Conservation (phyloP, 805 yeast species). For the Schwanniomyces vanrijiae region DNA sequence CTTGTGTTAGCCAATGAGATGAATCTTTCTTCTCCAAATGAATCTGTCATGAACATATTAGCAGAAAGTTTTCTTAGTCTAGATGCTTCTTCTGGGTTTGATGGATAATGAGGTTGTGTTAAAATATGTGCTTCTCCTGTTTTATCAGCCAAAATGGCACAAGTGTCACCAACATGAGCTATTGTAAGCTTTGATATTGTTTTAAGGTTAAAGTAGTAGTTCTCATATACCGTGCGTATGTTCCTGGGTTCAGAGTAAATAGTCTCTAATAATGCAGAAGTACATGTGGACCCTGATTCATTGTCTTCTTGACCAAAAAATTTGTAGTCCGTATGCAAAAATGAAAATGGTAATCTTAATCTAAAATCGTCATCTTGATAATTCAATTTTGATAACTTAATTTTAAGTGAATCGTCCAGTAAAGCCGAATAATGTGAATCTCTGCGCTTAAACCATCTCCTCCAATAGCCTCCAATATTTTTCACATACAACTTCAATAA, state of each 20-base stretch:
- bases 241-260: conserved; percentile 29
- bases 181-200: conserved; percentile 68
- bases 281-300: conserved; percentile 70
- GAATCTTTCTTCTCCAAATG: conserved; percentile 90
- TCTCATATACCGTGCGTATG: conserved; percentile 29
- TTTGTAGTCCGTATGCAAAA: conserved; percentile 63
- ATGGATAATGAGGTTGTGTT: conserved; percentile 84
- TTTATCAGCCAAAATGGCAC: conserved; percentile 80
- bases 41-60: conserved; percentile 73
- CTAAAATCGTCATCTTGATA: conserved; percentile 52
- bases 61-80: conserved; percentile 64
- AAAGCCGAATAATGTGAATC: conserved; percentile 28
- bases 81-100: conserved; percentile 72
- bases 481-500: conserved; percentile 55
- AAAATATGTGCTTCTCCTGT: conserved; percentile 77
- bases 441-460: conserved; percentile 59
- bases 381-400: conserved; percentile 13
- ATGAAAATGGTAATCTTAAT: conserved; percentile 62
- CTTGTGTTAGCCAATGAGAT: conserved; percentile 87
- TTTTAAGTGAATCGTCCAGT: conserved; percentile 17
- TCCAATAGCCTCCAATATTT: conserved; percentile 84
- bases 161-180: conserved; percentile 92
- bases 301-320: conserved; percentile 43
- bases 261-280: conserved; percentile 61
- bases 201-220: conserved; percentile 61